These are phyloP conservation scores for Jamesozyma jinghongensis DNA, from an alignment of 805 yeast genomes.

Conservation along the genomic window DNA sequence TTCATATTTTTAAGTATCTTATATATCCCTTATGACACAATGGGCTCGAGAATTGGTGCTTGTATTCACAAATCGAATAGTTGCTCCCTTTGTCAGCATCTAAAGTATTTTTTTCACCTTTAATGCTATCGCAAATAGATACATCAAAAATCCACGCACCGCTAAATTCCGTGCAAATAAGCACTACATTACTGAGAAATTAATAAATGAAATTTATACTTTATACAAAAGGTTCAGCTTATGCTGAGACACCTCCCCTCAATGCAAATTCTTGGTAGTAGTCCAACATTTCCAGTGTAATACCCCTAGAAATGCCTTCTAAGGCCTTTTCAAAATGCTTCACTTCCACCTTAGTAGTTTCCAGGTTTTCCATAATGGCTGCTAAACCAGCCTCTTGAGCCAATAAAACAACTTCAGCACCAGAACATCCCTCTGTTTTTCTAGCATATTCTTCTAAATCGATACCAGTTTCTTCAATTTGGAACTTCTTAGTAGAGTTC, in stretches of 20 bases:
- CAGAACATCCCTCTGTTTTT: constrained; percentile 84
- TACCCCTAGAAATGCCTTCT: constrained; percentile 59
- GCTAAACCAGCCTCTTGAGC: constrained; percentile 94
- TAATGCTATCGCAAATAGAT: too few species aligned
- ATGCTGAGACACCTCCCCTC: constrained; percentile 33
- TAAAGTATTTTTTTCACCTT: too few species aligned
- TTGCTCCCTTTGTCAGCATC: too few species aligned
- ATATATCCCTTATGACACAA: background rate
- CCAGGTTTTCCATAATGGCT: constrained; percentile 76
- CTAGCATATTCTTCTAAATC: constrained; percentile 47
- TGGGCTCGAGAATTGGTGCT: too few species aligned
- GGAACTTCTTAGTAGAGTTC: constrained; percentile 62
- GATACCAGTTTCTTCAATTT: constrained; percentile 37
- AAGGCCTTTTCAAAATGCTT: constrained; percentile 69
- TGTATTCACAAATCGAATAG: too few species aligned
- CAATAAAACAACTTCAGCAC: constrained; percentile 86
- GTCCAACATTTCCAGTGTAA: constrained; percentile 74
- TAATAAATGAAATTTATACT: too few species aligned
- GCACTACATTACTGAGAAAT: too few species aligned
- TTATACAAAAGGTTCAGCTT: background rate
- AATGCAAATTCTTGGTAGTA: constrained; percentile 50
- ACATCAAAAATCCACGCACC: too few species aligned
- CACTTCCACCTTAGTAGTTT: constrained; percentile 44
- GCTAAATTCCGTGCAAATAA: too few species aligned
- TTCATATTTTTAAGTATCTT: constrained; percentile 7